Evolutionary conservation across 75 land plant species (phyloP), one percentile per base, ranked within the genome.

Genomic region (Cryptomeria japonica): DNA sequence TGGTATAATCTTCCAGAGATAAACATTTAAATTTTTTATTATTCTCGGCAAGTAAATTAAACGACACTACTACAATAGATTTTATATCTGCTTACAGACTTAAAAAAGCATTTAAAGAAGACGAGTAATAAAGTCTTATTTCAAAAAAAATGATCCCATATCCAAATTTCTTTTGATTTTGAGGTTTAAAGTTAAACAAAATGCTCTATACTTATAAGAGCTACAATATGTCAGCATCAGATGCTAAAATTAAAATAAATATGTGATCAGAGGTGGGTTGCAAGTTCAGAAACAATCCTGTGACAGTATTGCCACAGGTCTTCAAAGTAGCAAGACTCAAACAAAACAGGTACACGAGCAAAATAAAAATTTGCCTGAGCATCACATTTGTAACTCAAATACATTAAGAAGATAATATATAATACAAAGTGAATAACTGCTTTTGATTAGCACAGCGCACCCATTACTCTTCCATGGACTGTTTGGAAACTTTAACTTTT

Each of bases 401-500:
- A 8, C 72, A 68, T 68, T 68, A 68, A 68, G 8, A 68, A 68
- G 72, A 68, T 68, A 22, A 68, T 68, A 25, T 8, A 68, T 28
- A 68, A 25, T 68, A 28, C 72, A 51, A 2, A 51, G 9, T 28
- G 18, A 46, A 46, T 46, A n/a, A n/a, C 46, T 46, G 34, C 51
- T 9, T 42, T n/a, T 0, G n/a, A 41, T 82, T 46, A 28, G 84
- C 12, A 44, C n/a, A 34, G 41, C 53, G n/a, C n/a, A 41, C 32
- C 22, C 73, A 88, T 92, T 64, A 94, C 73, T 94, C 94, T 85
- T 94, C 95, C 97, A 96, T 96, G 4, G 89, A 84, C 6, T 87
- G 55, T 68, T 93, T 94, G 13, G 91, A 80, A 49, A 95, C 96
- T 87, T 91, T 87, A 86, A 97, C 99, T 88, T 92, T 94, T 84